Evolutionary conservation across 2,329 filamentous ascomycete genomes (phyloP).

Genomic region (Fusarium sp.): DNA sequence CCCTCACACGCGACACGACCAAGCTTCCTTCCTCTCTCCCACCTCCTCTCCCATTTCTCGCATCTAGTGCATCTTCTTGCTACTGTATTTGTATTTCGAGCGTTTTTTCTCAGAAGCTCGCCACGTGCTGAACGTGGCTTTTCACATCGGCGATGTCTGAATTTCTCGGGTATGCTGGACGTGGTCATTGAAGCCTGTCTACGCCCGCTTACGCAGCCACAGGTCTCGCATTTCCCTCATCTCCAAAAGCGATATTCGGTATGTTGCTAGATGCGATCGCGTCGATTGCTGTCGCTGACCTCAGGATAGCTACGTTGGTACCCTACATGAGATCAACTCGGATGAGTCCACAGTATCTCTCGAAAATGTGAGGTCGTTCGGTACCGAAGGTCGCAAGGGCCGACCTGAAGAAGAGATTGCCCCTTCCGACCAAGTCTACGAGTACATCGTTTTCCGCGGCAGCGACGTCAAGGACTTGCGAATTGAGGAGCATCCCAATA

Average conservation of each 20-base stretch:
- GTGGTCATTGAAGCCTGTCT: conserved; percentile 48
- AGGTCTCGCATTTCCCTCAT: conserved; percentile 96
- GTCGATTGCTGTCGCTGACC: conserved; percentile 52
- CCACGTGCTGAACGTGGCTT: conserved; percentile 61
- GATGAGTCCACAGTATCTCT: conserved; percentile 97
- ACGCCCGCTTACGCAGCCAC: conserved; percentile 54
- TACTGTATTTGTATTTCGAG: conserved; percentile 43
- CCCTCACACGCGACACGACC: conserved; percentile 27
- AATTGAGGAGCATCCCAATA: conserved; percentile 85
- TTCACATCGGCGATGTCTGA: conserved; percentile 66
- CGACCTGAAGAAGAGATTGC: conserved; percentile 86
- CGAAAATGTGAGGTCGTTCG: conserved; percentile 94
- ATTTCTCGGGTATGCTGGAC: conserved; percentile 69
- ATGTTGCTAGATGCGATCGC: conserved; percentile 55
- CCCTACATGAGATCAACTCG: conserved; percentile 97
- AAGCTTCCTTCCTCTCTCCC: conserved; percentile 28
- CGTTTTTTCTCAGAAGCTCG: conserved; percentile 49
- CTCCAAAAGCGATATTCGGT: conserved; percentile 98
- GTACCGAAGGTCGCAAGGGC: conserved; percentile 90
- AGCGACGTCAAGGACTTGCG: conserved; percentile 98
- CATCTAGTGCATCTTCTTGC: conserved; percentile 38
- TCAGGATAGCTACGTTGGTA: conserved; percentile 86
- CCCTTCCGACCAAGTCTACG: conserved; percentile 90
- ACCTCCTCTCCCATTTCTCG: conserved; percentile 33
- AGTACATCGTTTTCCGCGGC: conserved; percentile 98